Conservation (phyloP, 2,329 filamentous ascomycete genomes). For the Trichoderma polysporum region DNA sequence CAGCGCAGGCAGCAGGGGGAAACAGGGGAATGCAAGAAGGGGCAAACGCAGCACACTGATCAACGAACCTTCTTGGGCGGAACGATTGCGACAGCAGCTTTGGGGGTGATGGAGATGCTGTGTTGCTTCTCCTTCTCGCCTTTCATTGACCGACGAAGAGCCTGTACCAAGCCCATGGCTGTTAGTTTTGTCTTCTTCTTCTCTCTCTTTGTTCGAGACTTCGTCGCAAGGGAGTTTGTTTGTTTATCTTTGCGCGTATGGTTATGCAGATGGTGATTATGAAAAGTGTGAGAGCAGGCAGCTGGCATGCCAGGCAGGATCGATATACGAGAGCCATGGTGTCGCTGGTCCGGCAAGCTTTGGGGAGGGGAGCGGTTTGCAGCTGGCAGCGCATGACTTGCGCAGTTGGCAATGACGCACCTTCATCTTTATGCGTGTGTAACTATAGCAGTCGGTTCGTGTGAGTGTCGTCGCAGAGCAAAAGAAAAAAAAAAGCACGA, state of each 20-base stretch:
- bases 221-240: constrained; percentile 11
- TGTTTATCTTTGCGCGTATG: background rate
- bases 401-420: constrained; percentile 31
- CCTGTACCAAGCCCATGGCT: constrained; percentile 54
- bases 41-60: constrained; percentile 1
- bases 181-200: constrained; percentile 37
- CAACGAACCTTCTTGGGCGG: constrained; percentile 86
- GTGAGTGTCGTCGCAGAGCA: background rate
- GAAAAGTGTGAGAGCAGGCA: background rate
- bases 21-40: background rate
- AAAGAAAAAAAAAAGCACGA: background rate
- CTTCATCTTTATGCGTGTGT: constrained; percentile 38
- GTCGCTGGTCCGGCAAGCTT: constrained; percentile 11
- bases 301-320: constrained; percentile 6
- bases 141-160: constrained; percentile 85
- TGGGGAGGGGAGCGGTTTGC: constrained; percentile 23
- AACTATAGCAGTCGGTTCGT: constrained; percentile 25
- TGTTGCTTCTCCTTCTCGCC: constrained; percentile 78
- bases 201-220: constrained; percentile 8
- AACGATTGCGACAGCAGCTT: constrained; percentile 83
- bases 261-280: background rate
- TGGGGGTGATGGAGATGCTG: constrained; percentile 71
- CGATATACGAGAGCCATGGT: constrained; percentile 9
- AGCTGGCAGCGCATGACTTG: constrained; percentile 23
- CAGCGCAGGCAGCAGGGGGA: background rate